Evolutionary conservation across 2,329 filamentous ascomycete genomes (phyloP).

Genomic region (Fusarium sp.): DNA sequence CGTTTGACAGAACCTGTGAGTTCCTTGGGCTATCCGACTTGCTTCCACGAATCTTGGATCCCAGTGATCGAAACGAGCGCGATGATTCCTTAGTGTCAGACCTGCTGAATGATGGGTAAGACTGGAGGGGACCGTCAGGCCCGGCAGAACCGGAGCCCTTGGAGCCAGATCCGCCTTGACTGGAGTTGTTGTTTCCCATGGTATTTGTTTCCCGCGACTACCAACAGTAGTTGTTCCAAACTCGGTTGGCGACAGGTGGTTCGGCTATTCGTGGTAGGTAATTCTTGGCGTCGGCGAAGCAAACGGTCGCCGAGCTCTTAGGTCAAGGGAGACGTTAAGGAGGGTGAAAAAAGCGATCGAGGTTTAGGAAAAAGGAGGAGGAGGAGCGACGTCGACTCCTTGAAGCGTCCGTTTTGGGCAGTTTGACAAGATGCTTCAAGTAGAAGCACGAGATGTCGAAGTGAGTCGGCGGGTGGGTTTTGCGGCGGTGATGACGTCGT

Average conservation of each 20-base stretch:
- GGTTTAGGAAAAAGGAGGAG: slow-evolving; percentile 63
- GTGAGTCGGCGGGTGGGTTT: slow-evolving; percentile 42
- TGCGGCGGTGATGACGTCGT: slow-evolving; percentile 50
- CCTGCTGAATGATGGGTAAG: slow-evolving; percentile 91
- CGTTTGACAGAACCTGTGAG: slow-evolving; percentile 76
- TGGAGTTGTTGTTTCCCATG: slow-evolving; percentile 84
- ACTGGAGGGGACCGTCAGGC: slow-evolving; percentile 70
- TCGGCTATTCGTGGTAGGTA: slow-evolving; percentile 42
- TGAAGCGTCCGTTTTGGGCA: slow-evolving; percentile 65
- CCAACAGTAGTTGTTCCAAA: slow-evolving; percentile 48
- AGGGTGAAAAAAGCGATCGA: slow-evolving; percentile 67
- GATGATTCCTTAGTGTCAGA: slow-evolving; percentile 94
- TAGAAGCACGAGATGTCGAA: slow-evolving; percentile 42
- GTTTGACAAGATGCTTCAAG: slow-evolving; percentile 50
- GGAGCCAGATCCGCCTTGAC: slow-evolving; percentile 62
- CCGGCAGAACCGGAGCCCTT: slow-evolving; percentile 64
- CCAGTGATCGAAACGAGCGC: slow-evolving; percentile 85
- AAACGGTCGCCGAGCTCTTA: slow-evolving; percentile 6
- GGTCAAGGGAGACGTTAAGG: slow-evolving; percentile 57
- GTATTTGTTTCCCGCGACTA: slow-evolving; percentile 37
- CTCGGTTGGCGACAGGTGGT: slow-evolving; percentile 48
- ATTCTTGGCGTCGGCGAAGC: slow-evolving; percentile 33
- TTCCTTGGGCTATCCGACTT: slow-evolving; percentile 85
- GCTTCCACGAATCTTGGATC: slow-evolving; percentile 87
- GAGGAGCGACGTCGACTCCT: slow-evolving; percentile 60